Evolutionary conservation across 305 asterid genomes (phyloP).

Genomic region (Fraxinus paxiana): DNA sequence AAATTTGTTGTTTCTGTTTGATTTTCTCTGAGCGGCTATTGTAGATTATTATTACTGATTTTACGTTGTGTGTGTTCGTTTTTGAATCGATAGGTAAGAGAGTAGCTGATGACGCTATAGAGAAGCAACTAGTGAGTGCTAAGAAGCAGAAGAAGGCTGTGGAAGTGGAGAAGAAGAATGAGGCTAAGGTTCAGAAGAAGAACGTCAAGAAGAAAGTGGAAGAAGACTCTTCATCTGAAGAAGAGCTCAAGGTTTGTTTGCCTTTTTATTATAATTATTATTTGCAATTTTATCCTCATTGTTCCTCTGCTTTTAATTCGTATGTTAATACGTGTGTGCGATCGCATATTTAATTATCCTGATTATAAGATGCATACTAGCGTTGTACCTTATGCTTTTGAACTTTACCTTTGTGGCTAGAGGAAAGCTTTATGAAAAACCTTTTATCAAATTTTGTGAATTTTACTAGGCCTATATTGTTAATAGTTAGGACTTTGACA

Average conservation of each 20-base stretch:
- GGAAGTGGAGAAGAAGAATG: not conserved
- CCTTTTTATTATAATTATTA: not conserved
- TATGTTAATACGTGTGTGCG: not conserved
- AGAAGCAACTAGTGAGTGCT: not conserved
- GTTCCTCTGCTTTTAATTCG: not conserved
- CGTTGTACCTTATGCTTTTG: not conserved
- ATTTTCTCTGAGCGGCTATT: not conserved
- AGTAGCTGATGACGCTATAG: not conserved
- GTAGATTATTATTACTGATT: not conserved
- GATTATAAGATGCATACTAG: not conserved
- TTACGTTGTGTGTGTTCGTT: not conserved
- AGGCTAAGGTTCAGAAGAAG: conserved; percentile 18
- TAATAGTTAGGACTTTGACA: not conserved
- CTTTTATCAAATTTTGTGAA: not conserved
- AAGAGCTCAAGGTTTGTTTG: not conserved
- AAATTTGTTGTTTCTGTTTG: not conserved
- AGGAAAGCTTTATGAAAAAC: not conserved
- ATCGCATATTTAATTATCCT: not conserved
- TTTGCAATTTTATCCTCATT: not conserved
- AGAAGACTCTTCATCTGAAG: conserved; percentile 9
- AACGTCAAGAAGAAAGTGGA: conserved; percentile 30
- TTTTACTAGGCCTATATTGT: not conserved
- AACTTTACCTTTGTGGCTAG: not conserved
- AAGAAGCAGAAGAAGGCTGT: conserved; percentile 2
- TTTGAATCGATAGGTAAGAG: not conserved